Base-by-base conservation (phyloP, 108 stramenopile genomes). In the Stephanodiscus triporus region DNA sequence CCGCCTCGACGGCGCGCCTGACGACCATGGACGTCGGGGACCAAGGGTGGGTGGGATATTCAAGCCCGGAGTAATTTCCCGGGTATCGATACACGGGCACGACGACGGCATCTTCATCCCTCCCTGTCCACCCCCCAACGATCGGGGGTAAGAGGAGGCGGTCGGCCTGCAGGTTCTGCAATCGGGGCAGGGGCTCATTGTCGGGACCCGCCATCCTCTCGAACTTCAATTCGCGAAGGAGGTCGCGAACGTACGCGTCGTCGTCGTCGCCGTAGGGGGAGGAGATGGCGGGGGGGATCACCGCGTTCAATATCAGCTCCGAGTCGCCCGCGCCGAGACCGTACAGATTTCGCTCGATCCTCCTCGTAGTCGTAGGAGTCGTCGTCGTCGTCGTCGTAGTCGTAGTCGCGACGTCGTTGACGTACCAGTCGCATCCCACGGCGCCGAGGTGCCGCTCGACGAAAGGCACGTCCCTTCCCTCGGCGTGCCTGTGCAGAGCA, bases 131-230 rank as follows among this genome's bases (percentile, higher is more conserved):
- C 53, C n/a, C n/a, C n/a, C n/a, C n/a, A n/a, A n/a, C n/a, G n/a
- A n/a, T n/a, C n/a, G n/a, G n/a, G n/a, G 49, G 20, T 29, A 56
- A n/a, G 1, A 16, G 20, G 29, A 77, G 64, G 8, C 86, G 48
- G 70, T 88, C 88, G 0, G 89, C 91, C 66, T 92, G 91, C 29
- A 92, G 66, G 70, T 89, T 92, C 79, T 92, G 91, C 20, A 89
- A 66, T 37, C 91, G 62, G 2, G 91, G 91, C 7, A 92, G 73
- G 30, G 70, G 77, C 57, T 87, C 89, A 50, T 77, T 76, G 20
- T 72, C 65, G 7, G 87, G 75, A 17, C 91, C 91, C n/a, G 79
- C 73, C 73, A 92, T 88, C 0, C 86, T 85, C 54, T 85, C 89
- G 81, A 89, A 92, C 17, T 88, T n/a, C 14, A 92, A 72, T 54